phyloP scores from a whole-genome alignment of 257 asterid genomes.

The Capsicum baccatum region DNA sequence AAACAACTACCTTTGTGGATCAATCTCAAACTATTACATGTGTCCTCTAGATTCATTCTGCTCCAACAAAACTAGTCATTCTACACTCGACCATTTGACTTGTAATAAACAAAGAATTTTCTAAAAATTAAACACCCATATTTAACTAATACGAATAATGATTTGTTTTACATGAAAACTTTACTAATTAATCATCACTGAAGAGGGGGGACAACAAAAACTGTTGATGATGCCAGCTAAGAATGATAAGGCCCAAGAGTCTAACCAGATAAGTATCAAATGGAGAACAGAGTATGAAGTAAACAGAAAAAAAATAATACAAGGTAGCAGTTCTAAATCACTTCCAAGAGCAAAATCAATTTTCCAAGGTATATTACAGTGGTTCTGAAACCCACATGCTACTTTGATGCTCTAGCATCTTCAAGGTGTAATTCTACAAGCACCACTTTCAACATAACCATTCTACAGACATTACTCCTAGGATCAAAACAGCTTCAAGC shows the following conservation, averaged over 20 bases:
- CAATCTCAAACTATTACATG: neutral
- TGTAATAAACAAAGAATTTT: neutral
- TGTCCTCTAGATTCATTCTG: neutral
- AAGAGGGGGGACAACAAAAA: neutral
- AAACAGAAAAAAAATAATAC: neutral
- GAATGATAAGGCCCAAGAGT: neutral
- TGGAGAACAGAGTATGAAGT: neutral
- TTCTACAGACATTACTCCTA: slow-evolving; percentile 9
- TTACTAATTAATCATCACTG: neutral
- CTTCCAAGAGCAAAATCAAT: neutral
- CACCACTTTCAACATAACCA: slow-evolving; percentile 18
- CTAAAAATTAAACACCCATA: neutral
- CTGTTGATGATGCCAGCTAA: neutral
- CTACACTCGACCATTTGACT: neutral
- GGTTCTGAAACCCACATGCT: neutral
- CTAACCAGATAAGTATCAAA: neutral
- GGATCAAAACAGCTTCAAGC: slow-evolving; percentile 11
- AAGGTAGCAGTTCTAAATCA: slow-evolving; percentile 16
- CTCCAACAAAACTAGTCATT: neutral
- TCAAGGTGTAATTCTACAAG: slow-evolving; percentile 23
- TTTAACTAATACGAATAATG: neutral
- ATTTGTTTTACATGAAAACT: neutral
- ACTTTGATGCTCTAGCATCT: slow-evolving; percentile 20
- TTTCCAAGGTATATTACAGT: neutral
- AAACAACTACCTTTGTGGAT: neutral